Percentiles rank a stretch among this genome's conserved stretches.
Conservation (phyloP, 371 early-diverging fungal species). For the Parasitella parasitica region DNA sequence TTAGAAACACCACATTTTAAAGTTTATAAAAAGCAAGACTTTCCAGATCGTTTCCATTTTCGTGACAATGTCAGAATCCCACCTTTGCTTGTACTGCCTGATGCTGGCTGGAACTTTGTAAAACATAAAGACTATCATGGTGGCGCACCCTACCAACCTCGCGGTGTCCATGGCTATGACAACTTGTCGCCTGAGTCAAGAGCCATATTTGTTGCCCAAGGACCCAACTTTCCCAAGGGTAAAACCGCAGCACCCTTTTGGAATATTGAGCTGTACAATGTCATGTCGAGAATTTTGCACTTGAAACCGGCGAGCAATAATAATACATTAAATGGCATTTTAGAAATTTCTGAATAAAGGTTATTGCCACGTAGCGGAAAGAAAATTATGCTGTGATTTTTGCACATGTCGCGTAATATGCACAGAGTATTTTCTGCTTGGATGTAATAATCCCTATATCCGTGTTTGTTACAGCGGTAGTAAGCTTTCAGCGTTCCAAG, state of each 20-base stretch:
- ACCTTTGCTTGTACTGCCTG: constrained; percentile 73
- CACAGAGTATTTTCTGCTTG: no score
- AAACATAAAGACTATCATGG: constrained; percentile 36
- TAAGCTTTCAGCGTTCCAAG: no score
- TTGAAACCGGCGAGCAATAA: constrained; percentile 43
- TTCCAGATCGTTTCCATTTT: constrained; percentile 68
- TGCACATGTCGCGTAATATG: no score
- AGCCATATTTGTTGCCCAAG: constrained; percentile 85
- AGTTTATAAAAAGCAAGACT: constrained; percentile 62
- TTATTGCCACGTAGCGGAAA: no score
- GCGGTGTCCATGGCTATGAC: constrained; percentile 90
- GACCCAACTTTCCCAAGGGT: constrained; percentile 64
- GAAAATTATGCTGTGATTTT: no score
- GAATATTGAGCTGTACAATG: constrained; percentile 45
- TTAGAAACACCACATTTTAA: constrained; percentile 44
- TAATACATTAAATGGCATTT: constrained; percentile 35
- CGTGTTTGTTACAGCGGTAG: no score
- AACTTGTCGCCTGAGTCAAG: constrained; percentile 75
- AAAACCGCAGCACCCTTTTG: constrained; percentile 30
- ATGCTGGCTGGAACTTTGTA: constrained; percentile 62
- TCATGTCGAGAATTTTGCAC: constrained; percentile 41
- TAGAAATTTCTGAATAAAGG: not conserved
- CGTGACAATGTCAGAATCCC: constrained; percentile 61
- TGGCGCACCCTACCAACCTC: constrained; percentile 26
- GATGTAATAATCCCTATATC: no score